Evolutionary conservation across 176 grass and related monocot genomes (phyloP).

Genomic region (Aegilops tauschii): DNA sequence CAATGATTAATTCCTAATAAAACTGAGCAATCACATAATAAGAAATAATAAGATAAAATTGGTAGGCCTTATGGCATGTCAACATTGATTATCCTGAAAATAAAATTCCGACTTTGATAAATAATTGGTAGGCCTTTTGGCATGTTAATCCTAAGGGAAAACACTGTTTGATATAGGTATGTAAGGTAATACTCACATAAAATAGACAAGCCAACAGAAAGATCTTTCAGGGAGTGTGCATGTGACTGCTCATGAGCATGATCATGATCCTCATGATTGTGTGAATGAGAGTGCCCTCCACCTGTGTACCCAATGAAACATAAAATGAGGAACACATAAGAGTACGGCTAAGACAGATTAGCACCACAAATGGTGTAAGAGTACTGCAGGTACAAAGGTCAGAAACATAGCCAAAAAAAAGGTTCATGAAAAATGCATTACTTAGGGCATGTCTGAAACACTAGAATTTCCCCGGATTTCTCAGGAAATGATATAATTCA

Average conservation of each 20-base stretch:
- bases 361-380: not conserved
- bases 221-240: slow-evolving; percentile 93
- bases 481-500: not conserved
- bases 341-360: not conserved
- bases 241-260: slow-evolving; percentile 71
- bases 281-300: slow-evolving; percentile 74
- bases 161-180: not conserved
- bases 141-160: not conserved
- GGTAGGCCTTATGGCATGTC: not conserved
- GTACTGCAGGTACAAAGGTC: not conserved
- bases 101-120: slow-evolving; percentile 1
- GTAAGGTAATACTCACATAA: slow-evolving; percentile 71
- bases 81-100: not conserved
- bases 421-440: not conserved
- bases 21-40: not conserved
- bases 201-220: slow-evolving; percentile 88
- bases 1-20: not conserved
- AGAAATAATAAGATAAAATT: not conserved
- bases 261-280: slow-evolving; percentile 59
- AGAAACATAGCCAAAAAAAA: not conserved
- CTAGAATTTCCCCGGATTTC: not conserved
- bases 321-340: slow-evolving; percentile 13
- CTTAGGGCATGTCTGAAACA: not conserved
- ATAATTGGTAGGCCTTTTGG: not conserved
- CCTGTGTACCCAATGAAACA: slow-evolving; percentile 47